Conservation (phyloP, 139 green algal genomes). For the Medakamo hakoo region DNA sequence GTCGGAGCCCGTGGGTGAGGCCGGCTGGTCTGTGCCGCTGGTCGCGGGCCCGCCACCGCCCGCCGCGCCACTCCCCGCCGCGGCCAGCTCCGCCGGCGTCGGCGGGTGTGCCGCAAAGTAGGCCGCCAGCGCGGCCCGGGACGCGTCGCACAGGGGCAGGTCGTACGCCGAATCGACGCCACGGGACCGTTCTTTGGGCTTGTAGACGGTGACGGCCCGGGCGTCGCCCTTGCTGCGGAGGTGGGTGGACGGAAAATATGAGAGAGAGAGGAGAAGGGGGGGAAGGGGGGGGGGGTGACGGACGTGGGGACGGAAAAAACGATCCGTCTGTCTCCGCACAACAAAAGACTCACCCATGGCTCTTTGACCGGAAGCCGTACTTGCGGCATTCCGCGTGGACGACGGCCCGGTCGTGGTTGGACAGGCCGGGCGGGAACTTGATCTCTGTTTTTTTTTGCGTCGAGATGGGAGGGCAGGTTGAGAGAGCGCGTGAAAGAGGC, state of each 20-base stretch:
- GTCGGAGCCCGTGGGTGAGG: constrained; percentile 10
- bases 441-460: constrained; percentile 23
- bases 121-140: constrained; percentile 6
- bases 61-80: constrained; percentile 1
- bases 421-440: constrained; percentile 39
- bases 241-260: background rate
- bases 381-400: constrained; percentile 49
- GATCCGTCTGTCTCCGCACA: background rate
- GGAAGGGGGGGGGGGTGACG: background rate
- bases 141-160: constrained; percentile 11
- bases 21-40: too few species aligned
- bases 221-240: constrained; percentile 17
- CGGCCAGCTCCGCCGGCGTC: constrained; percentile 11
- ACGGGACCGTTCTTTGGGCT: constrained; percentile 4
- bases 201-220: constrained; percentile 17
- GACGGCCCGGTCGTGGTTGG: constrained; percentile 55
- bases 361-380: constrained; percentile 40
- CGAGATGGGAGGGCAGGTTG: background rate
- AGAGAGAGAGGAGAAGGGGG: too few species aligned
- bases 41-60: background rate
- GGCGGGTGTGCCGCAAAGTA: constrained; percentile 22
- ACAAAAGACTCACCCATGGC: constrained; percentile 24
- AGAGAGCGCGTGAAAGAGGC: background rate
- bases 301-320: background rate
- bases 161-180: constrained; percentile 8